Conservation (phyloP, 1,284 basidiomycete species). For the Coriolopsis trogii region DNA sequence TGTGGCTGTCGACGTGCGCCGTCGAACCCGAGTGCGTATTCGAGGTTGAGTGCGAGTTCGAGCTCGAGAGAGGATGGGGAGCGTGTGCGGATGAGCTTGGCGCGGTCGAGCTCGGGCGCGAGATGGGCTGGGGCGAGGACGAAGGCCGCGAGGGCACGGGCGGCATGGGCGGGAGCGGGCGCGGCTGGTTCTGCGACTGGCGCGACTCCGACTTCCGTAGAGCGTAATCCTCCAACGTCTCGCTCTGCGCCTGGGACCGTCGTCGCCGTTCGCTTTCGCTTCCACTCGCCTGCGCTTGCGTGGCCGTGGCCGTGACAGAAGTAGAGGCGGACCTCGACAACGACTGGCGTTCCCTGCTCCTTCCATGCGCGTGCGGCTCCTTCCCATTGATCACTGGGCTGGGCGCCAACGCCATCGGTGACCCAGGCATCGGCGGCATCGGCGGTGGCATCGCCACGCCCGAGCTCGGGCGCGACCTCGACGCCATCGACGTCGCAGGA, state of each 20-base stretch:
- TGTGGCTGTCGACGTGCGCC: background rate
- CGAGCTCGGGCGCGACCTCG: background rate
- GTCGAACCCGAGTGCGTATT: background rate
- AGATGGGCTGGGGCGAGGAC: too few relatives aligned
- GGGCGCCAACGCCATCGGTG: slow-evolving; percentile 5
- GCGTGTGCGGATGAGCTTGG: too few relatives aligned
- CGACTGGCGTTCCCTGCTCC: slow-evolving; percentile 11
- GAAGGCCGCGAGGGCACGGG: too few relatives aligned
- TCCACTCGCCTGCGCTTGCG: too few relatives aligned
- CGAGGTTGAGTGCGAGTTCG: background rate
- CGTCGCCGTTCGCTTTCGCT: too few relatives aligned
- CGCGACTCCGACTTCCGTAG: background rate
- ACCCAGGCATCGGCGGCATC: slow-evolving; percentile 28
- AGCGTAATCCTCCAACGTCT: too few relatives aligned
- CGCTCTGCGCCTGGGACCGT: too few relatives aligned
- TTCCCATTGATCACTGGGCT: slow-evolving; percentile 1
- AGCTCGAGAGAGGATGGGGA: too few relatives aligned
- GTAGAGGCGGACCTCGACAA: too few relatives aligned
- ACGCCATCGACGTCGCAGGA: background rate
- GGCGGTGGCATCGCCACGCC: slow-evolving; percentile 17
- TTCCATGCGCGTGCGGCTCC: background rate
- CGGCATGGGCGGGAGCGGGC: background rate
- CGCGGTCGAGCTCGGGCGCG: too few relatives aligned
- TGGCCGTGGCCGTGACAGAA: too few relatives aligned
- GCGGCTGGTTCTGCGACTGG: background rate